Evolutionary conservation across 2,329 filamentous ascomycete species (phyloP).

Genomic region (Boeremia exigua): DNA sequence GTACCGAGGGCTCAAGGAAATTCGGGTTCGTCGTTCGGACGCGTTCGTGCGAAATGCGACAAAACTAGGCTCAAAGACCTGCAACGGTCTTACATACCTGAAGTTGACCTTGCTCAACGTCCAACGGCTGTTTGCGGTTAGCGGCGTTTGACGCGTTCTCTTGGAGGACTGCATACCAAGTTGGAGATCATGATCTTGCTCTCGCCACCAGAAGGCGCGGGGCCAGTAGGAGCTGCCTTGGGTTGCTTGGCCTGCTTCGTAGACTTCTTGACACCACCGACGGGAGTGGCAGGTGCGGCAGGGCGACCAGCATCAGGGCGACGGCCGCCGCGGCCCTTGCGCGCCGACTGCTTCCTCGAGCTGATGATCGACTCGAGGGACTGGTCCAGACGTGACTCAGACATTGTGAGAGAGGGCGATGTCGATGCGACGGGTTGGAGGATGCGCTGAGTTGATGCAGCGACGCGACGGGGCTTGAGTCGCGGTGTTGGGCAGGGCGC

Average conservation of each 20-base stretch:
- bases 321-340: conserved; percentile 56
- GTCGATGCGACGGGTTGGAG: conserved; percentile 2
- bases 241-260: conserved; percentile 65
- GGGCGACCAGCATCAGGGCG: conserved; percentile 56
- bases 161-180: conserved; percentile 70
- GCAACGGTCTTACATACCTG: conserved; percentile 96
- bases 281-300: conserved; percentile 69
- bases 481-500: conserved; percentile 29
- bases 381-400: conserved; percentile 83
- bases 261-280: conserved; percentile 86
- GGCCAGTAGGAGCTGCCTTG: conserved; percentile 69
- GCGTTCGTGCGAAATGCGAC: conserved; percentile 40
- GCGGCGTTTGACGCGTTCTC: conserved; percentile 27
- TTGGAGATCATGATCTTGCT: conserved; percentile 99
- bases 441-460: conserved; percentile 22
- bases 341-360: conserved; percentile 65
- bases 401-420: conserved; percentile 26
- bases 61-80: conserved; percentile 50
- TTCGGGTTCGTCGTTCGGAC: conserved; percentile 41
- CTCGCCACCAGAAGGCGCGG: conserved; percentile 68
- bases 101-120: conserved; percentile 96
- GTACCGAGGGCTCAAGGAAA: conserved; percentile 23
- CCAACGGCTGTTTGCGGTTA: conserved; percentile 76
- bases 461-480: conserved; percentile 22
- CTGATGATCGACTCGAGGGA: conserved; percentile 97